Base-by-base conservation (phyloP, 2,329 filamentous ascomycete genomes). In the Harringtonia aguacate region DNA sequence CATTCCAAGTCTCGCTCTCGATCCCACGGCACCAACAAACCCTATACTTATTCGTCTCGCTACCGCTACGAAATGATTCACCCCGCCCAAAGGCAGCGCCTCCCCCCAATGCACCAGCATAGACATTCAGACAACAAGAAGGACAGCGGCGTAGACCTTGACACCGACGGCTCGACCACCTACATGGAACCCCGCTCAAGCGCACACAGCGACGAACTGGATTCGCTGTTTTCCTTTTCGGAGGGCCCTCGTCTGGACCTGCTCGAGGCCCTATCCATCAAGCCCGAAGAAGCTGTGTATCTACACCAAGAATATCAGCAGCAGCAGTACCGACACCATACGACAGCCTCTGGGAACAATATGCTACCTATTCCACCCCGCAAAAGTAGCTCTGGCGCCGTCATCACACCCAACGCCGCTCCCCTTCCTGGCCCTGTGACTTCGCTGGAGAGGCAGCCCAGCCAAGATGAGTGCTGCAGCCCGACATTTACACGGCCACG, bases 231-330 rank as follows among this genome's bases (percentile, higher is more conserved):
- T 35, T 29, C 28, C 20, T 44, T 38, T 22, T 39, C 42, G 2
- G 36, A 44, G n/a, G 41, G 41, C 2, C 41, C 41, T 2, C 17
- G 21, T 7, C 50, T 59, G 27, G 54, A 61, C 33, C 45, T 56
- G 7, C 48, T 56, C 22, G 56, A 61, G 50, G 55, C 56, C 21
- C 55, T 60, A 36, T 53, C 55, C 3, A 47, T 55, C 8, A 50
- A 55, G 36, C 49, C 52, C 27, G 48, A 47, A 39, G 48, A 50
- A 33, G 39, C 40, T 14, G 24, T 10, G 24, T n/a, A n/a, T n/a
- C n/a, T n/a, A n/a, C n/a, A n/a, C n/a, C n/a, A n/a, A n/a, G n/a
- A 45, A 18, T 38, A 33, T 27, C 47, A 43, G 22, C 39, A 14
- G 2, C 42, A 41, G 27, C 41, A 29, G 12, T 38, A 29, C 13